These are phyloP conservation scores for Auricularia sp. DNA, from an alignment of 768 basidiomycete genomes.

Conservation along the genomic window DNA sequence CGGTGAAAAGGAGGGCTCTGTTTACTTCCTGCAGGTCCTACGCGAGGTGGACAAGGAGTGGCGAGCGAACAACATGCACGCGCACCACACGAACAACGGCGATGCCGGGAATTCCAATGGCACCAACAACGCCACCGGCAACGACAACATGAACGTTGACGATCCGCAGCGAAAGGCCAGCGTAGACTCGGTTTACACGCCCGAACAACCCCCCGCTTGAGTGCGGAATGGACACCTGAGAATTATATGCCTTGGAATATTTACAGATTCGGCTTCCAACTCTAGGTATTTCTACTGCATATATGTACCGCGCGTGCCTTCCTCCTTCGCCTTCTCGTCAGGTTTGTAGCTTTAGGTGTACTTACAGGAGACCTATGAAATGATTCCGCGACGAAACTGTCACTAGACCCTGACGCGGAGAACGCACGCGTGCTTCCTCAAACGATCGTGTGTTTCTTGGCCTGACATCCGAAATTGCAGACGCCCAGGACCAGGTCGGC, in stretches of 20 bases:
- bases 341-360: background rate
- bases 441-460: background rate
- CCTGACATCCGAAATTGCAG: background rate
- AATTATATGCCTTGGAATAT: no score
- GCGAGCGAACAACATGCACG: slow-evolving; percentile 16
- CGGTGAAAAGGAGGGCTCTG: slow-evolving; percentile 35
- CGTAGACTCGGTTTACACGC: background rate
- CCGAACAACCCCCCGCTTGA: background rate
- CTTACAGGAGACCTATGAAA: background rate
- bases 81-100: background rate
- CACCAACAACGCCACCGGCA: background rate
- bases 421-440: no score
- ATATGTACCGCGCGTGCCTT: background rate
- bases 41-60: slow-evolving; percentile 38
- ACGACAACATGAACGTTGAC: background rate
- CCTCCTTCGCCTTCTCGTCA: background rate
- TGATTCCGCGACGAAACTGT: no score
- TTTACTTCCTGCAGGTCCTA: slow-evolving; percentile 41
- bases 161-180: background rate
- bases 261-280: background rate
- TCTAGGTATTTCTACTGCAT: background rate
- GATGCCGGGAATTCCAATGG: background rate
- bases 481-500: background rate
- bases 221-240: background rate
- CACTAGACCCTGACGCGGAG: no score